These are phyloP conservation scores for Lophium mytilinum DNA, from an alignment of 495 filamentous ascomycete genomes.

Conservation along the genomic window DNA sequence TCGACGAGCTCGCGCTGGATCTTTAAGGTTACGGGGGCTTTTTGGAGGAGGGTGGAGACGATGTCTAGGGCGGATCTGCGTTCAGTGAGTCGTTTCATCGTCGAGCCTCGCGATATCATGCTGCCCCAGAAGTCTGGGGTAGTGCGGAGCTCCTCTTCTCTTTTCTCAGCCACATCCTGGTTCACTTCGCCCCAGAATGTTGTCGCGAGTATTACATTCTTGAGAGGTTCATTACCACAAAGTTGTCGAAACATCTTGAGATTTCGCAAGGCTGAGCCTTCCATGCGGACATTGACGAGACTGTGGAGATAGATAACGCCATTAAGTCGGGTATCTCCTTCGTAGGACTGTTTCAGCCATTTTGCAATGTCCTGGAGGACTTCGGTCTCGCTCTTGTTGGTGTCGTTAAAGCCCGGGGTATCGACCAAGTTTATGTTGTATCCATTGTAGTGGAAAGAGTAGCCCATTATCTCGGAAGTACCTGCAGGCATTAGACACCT, in stretches of 20 bases:
- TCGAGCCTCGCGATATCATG: neutral
- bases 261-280: conserved; percentile 19
- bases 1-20: neutral
- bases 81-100: neutral
- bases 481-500: neutral
- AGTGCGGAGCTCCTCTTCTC: neutral
- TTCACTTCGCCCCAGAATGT: neutral
- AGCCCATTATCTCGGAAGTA: neutral
- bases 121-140: neutral
- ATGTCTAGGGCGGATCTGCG: neutral
- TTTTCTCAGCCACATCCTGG: neutral
- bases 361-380: conserved; percentile 34
- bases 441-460: neutral
- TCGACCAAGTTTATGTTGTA: conserved; percentile 36
- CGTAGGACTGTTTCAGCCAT: conserved; percentile 29
- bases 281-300: conserved; percentile 22
- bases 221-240: neutral
- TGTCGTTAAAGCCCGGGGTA: conserved; percentile 47
- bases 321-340: conserved; percentile 19
- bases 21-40: neutral
- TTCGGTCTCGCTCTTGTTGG: conserved; percentile 35
- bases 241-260: conserved; percentile 27
- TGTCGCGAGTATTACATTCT: neutral
- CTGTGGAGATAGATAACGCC: conserved; percentile 31
- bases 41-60: neutral